These are phyloP conservation scores for Saccharomycopsis fermentans DNA, from an alignment of 805 yeast species.

Conservation along the genomic window DNA sequence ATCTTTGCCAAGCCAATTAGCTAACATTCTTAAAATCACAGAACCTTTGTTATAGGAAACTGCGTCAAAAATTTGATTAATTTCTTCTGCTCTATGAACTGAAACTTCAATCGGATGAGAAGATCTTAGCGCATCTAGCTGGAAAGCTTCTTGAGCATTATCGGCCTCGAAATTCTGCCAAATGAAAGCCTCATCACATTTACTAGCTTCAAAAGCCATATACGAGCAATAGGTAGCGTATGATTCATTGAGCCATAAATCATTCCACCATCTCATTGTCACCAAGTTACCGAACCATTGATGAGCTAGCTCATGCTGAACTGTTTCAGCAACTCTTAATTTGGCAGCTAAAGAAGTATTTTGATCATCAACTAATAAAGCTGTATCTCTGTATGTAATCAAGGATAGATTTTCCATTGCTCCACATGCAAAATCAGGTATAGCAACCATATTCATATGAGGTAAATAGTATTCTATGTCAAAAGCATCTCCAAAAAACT, in stretches of 20 bases:
- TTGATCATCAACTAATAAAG: conserved; percentile 60
- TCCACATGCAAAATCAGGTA: conserved; percentile 76
- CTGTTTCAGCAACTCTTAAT: conserved; percentile 75
- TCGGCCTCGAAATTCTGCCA: conserved; percentile 82
- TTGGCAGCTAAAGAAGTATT: conserved; percentile 53
- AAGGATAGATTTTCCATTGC: conserved; percentile 88
- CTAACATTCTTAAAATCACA: conserved; percentile 69
- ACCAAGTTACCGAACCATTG: conserved; percentile 90
- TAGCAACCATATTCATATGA: conserved; percentile 72
- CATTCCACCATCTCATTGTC: conserved; percentile 92
- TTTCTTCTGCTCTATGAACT: conserved; percentile 68
- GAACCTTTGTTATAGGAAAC: conserved; percentile 80
- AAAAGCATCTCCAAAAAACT: conserved; percentile 61
- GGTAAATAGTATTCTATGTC: conserved; percentile 73
- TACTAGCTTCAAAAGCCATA: conserved; percentile 81
- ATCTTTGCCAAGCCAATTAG: conserved; percentile 72
- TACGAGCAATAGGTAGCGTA: conserved; percentile 58
- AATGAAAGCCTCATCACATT: conserved; percentile 76
- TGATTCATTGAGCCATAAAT: conserved; percentile 81
- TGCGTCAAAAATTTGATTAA: conserved; percentile 77
- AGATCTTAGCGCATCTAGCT: conserved; percentile 68
- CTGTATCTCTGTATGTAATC: conserved; percentile 70
- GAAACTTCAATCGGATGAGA: conserved; percentile 85
- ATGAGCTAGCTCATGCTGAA: conserved; percentile 82
- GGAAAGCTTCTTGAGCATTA: conserved; percentile 63